Percentiles rank a stretch among this genome's conserved stretches.
These are phyloP conservation scores for Astrothelium subdiscretum DNA, from an alignment of 495 filamentous ascomycete species.

Conservation along the genomic window DNA sequence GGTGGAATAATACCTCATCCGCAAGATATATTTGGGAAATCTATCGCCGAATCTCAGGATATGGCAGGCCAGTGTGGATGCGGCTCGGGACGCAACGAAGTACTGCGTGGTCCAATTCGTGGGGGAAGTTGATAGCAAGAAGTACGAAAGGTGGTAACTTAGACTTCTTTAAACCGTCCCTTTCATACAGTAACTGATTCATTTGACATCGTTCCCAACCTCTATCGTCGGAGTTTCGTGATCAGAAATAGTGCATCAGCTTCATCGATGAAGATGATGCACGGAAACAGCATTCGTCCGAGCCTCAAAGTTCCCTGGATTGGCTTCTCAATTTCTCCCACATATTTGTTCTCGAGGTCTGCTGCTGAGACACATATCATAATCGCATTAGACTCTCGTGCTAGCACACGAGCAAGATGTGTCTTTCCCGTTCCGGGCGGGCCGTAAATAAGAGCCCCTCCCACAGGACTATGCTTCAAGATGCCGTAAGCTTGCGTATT, in stretches of 20 bases:
- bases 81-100: not conserved
- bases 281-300: conserved; percentile 93
- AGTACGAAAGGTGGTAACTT: not conserved
- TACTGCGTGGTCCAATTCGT: not conserved
- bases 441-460: conserved; percentile 84
- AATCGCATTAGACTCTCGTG: conserved; percentile 92
- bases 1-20: not conserved
- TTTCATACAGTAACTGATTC: not conserved
- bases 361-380: conserved; percentile 98
- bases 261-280: conserved; percentile 99
- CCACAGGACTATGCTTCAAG: conserved; percentile 70
- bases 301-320: conserved; percentile 98
- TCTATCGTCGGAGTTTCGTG: not conserved
- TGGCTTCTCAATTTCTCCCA: conserved; percentile 96
- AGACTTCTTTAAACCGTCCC: not conserved
- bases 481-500: conserved; percentile 95
- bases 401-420: conserved; percentile 96
- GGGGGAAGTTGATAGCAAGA: not conserved
- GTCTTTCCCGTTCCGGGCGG: conserved; percentile 97
- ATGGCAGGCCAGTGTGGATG: not conserved
- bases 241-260: conserved; percentile 57
- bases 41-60: not conserved
- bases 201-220: not conserved
- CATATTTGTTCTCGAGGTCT: conserved; percentile 97
- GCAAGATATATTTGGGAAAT: not conserved